These are phyloP conservation scores for Lolium perenne DNA, from an alignment of 176 grass and related monocot species.

Conservation along the genomic window DNA sequence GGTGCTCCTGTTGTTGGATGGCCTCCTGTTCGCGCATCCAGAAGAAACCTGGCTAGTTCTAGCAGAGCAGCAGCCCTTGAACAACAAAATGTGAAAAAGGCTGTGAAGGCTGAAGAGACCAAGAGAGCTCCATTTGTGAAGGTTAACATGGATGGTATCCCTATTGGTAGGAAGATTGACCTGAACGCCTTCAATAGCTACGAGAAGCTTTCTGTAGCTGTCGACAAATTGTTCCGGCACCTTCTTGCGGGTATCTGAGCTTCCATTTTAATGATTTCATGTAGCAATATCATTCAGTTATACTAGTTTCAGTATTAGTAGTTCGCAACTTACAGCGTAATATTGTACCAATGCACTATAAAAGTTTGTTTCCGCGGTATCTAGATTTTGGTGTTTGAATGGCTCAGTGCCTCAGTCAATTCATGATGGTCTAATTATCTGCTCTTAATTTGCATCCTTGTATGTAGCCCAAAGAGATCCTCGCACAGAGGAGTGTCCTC, in stretches of 20 bases:
- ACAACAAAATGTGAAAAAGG: slow-evolving; percentile 36
- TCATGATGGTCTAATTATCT: neutral
- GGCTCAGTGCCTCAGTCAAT: neutral
- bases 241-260: slow-evolving; percentile 62
- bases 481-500: neutral
- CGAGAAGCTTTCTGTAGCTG: slow-evolving; percentile 56
- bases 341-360: neutral
- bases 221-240: slow-evolving; percentile 55
- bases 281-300: neutral
- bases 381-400: slow-evolving; percentile 3
- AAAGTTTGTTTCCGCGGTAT: neutral
- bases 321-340: neutral
- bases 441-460: neutral
- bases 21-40: slow-evolving; percentile 80
- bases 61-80: slow-evolving; percentile 45
- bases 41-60: slow-evolving; percentile 76
- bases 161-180: slow-evolving; percentile 72
- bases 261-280: neutral
- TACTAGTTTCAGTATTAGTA: neutral
- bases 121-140: slow-evolving; percentile 65
- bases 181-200: slow-evolving; percentile 55
- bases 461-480: slow-evolving; percentile 58
- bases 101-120: slow-evolving; percentile 34
- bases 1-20: slow-evolving; percentile 72
- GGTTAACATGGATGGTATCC: slow-evolving; percentile 81